Conservation (phyloP, 1,284 basidiomycete species). For the Fomitiporia mediterranea region DNA sequence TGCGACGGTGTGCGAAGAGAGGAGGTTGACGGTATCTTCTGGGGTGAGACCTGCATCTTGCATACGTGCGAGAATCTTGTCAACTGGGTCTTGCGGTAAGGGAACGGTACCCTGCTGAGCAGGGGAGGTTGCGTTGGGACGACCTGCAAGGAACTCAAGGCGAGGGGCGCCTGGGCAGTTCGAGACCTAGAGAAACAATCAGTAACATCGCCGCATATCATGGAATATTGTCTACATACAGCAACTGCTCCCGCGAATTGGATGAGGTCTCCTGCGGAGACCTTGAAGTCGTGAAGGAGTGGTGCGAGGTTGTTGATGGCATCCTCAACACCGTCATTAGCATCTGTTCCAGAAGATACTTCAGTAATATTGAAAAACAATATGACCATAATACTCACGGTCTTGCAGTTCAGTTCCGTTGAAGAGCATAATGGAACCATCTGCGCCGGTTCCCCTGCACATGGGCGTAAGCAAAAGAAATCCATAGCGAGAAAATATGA, state of each 20-base stretch:
- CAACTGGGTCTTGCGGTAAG: slow-evolving; percentile 15
- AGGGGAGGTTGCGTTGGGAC: slow-evolving; percentile 22
- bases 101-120: slow-evolving; percentile 21
- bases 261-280: slow-evolving; percentile 19
- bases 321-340: slow-evolving; percentile 15
- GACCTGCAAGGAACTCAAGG: slow-evolving; percentile 22
- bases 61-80: slow-evolving; percentile 18
- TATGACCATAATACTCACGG: slow-evolving; percentile 5
- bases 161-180: slow-evolving; percentile 24
- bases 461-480: background rate
- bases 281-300: background rate
- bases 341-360: background rate
- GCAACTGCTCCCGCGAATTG: slow-evolving; percentile 20
- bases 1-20: slow-evolving; percentile 18
- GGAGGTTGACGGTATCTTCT: slow-evolving; percentile 16
- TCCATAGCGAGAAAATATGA: too few relatives aligned
- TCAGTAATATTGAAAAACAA: background rate
- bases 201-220: background rate
- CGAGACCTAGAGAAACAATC: slow-evolving; percentile 1
- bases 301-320: slow-evolving; percentile 6
- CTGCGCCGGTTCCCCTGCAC: slow-evolving; percentile 20
- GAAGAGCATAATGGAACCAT: slow-evolving; percentile 24
- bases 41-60: slow-evolving; percentile 15
- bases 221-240: background rate
- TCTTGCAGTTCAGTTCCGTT: slow-evolving; percentile 18